A percentile compares a stretch with the other conserved stretches of the same genome.
phyloP scores from a whole-genome alignment of 176 grass and related monocot genomes.

The Tuctoria greenei region DNA sequence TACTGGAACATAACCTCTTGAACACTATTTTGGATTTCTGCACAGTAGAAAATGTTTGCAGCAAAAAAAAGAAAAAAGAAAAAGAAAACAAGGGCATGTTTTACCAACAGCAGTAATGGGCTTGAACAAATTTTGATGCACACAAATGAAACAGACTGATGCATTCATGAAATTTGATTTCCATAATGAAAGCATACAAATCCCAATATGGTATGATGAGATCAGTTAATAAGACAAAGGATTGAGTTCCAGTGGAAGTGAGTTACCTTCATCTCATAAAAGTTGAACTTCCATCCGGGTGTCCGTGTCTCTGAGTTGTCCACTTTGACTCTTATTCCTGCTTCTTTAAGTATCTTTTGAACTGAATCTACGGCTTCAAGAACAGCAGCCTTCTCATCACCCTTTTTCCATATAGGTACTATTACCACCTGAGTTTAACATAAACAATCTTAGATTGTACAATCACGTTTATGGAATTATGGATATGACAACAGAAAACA shows the following conservation, averaged over 20 bases:
- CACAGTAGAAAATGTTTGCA: background rate
- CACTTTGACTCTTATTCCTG: slow-evolving; percentile 87
- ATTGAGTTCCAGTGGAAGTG: slow-evolving; percentile 9
- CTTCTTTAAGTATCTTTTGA: slow-evolving; percentile 65
- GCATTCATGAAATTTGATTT: background rate
- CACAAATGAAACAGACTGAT: background rate
- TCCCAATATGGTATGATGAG: slow-evolving; percentile 3
- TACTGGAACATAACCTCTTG: background rate
- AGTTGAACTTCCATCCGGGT: slow-evolving; percentile 96
- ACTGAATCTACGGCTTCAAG: slow-evolving; percentile 75
- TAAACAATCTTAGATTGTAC: slow-evolving; percentile 12
- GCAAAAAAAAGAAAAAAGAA: background rate
- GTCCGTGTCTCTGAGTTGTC: slow-evolving; percentile 76
- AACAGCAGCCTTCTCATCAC: slow-evolving; percentile 68
- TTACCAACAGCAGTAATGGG: slow-evolving; percentile 6
- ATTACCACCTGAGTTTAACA: slow-evolving; percentile 69
- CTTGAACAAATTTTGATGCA: background rate
- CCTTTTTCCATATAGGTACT: slow-evolving; percentile 95
- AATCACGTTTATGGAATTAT: background rate
- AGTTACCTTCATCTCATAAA: slow-evolving; percentile 98
- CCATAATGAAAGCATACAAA: background rate
- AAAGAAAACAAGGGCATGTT: too few relatives aligned
- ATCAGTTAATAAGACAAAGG: background rate
- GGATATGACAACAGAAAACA: slow-evolving; percentile 18
- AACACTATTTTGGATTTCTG: background rate